These are phyloP conservation scores for Dipsacomyces acuminosporus DNA, from an alignment of 371 early-diverging fungal genomes.

Conservation along the genomic window DNA sequence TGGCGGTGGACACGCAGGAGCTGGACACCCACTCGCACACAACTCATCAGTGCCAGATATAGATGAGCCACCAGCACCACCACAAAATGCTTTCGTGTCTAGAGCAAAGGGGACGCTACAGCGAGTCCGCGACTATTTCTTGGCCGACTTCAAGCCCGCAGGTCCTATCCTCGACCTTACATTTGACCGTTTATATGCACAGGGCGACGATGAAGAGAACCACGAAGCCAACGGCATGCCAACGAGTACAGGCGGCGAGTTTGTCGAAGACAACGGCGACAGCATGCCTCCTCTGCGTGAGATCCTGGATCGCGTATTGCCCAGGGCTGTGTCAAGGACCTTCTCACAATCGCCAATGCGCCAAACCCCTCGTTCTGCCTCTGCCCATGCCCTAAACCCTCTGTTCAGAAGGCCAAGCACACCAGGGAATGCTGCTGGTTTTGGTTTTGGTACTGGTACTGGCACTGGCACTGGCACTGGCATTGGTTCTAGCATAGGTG, in stretches of 20 bases:
- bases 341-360: slow-evolving; percentile 2
- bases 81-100: not conserved
- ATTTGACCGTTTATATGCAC: slow-evolving; percentile 35
- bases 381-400: no score
- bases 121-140: slow-evolving; percentile 36
- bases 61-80: no score
- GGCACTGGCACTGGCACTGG: no score
- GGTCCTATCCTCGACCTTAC: slow-evolving; percentile 40
- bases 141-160: slow-evolving; percentile 36
- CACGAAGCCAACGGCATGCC: not conserved
- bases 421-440: no score
- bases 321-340: slow-evolving; percentile 21
- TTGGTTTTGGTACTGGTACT: no score
- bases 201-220: slow-evolving; percentile 12
- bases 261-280: slow-evolving; percentile 17
- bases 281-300: slow-evolving; percentile 27
- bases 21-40: no score
- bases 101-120: slow-evolving; percentile 10
- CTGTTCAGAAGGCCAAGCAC: no score
- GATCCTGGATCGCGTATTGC: slow-evolving; percentile 26
- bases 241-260: slow-evolving; percentile 4
- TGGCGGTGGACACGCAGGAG: no score
- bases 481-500: no score
- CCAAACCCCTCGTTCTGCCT: no score
- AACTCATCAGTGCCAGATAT: no score